These are phyloP conservation scores for Beverwykella pulmonaria DNA, from an alignment of 495 filamentous ascomycete genomes.

Conservation along the genomic window DNA sequence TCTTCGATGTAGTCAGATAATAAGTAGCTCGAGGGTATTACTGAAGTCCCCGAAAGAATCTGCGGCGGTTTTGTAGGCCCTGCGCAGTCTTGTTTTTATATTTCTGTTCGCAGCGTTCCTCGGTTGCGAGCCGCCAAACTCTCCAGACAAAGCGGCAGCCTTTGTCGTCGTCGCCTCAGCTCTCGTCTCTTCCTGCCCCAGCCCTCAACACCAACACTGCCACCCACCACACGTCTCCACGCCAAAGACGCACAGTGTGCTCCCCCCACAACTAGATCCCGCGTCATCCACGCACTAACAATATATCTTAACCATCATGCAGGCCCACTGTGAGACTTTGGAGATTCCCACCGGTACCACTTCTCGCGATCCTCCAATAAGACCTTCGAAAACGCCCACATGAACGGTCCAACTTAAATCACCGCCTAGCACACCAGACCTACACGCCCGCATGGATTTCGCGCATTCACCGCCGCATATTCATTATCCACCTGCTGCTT, in stretches of 20 bases:
- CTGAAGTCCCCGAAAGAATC: background rate
- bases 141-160: background rate
- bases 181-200: background rate
- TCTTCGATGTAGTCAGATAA: background rate
- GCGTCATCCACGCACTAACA: background rate
- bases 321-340: slow-evolving; percentile 1
- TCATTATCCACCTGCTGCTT: background rate
- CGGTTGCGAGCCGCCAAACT: background rate
- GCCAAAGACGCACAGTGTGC: slow-evolving; percentile 2
- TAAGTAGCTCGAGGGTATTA: background rate
- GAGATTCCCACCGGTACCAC: background rate
- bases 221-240: background rate
- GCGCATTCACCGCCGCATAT: background rate
- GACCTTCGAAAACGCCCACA: slow-evolving; percentile 6
- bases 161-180: background rate
- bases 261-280: slow-evolving; percentile 5
- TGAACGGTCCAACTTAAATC: slow-evolving; percentile 1
- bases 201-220: background rate
- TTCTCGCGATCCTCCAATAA: slow-evolving; percentile 21
- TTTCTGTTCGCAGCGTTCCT: background rate
- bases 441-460: slow-evolving; percentile 10
- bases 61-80: background rate
- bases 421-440: background rate
- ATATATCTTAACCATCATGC: slow-evolving; percentile 20
- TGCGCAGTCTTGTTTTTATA: background rate